Evolutionary conservation across 2,329 filamentous ascomycete species (phyloP), one percentile per base, ranked within the genome.

Genomic region (Coniochaeta hoffmannii): DNA sequence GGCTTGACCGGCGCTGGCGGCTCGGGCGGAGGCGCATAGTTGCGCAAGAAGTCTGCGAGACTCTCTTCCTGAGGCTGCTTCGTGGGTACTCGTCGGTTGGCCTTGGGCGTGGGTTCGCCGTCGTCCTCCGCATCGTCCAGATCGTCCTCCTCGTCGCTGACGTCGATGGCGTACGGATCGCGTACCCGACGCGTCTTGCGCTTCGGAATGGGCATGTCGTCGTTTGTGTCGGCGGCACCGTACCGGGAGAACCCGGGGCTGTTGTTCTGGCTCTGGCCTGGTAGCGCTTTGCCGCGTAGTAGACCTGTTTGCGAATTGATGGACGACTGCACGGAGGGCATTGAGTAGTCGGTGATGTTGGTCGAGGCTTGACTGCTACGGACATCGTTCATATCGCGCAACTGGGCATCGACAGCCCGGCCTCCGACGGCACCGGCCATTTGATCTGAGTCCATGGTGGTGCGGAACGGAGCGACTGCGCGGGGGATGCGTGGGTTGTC

Each of bases 111-210:
- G 8, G 71, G 74, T 22, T 77, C 69, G 10, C 26, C 15, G 49
- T 51, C 49, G 32, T 51, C 49, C 19, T 79, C 67, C 30, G 82
- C 66, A 2, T 69, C 62, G 10, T 71, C 76, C 1, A 85, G 78
- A 14, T 82, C 79, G 9, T 85, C 77, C 4, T 85, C 85, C 54
- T 88, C 83, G 55, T 90, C 87, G 63, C 86, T 88, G 30, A 85
- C 76, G 65, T 97, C 92, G 60, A 97, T 90, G n/a, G 91, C 90
- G 62, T 97, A 97, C 0, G 93, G 94, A 64, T 99, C 94, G 56
- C 83, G 88, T 53, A 91, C 83, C 28, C 90, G 85, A 49, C 87
- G 82, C 46, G 87, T 89, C 65, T 89, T 96, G 54, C 88, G 83
- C 62, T 83, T 81, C 5, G 89, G 87, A 66, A 85, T 79, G 69